Evolutionary conservation across 768 basidiomycete genomes (phyloP).

Genomic region (Termitomyces sp.): DNA sequence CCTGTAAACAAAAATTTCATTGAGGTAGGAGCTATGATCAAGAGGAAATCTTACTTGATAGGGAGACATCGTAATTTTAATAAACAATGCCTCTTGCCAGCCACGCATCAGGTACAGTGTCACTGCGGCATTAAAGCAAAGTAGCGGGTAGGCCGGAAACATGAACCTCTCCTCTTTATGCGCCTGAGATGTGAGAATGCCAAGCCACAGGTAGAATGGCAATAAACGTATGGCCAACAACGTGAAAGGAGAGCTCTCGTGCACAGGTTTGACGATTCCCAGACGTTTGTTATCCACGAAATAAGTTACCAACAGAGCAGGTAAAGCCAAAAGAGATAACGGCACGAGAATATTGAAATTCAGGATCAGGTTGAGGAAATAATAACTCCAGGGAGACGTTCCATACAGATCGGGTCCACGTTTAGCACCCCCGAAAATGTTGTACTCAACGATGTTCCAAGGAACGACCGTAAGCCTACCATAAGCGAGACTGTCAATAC

Average conservation of each 20-base stretch:
- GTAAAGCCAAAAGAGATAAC: slow-evolving; percentile 77
- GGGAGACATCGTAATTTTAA: slow-evolving; percentile 75
- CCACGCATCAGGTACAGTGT: slow-evolving; percentile 80
- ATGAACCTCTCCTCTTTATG: slow-evolving; percentile 99
- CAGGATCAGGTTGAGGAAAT: slow-evolving; percentile 81
- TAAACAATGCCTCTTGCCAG: slow-evolving; percentile 75
- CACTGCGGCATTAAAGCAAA: slow-evolving; percentile 95
- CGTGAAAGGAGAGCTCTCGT: slow-evolving; percentile 76
- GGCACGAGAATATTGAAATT: slow-evolving; percentile 90
- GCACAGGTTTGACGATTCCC: slow-evolving; percentile 40
- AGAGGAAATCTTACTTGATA: slow-evolving; percentile 57
- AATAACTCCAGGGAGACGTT: slow-evolving; percentile 82
- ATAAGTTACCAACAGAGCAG: slow-evolving; percentile 71
- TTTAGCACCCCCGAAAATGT: slow-evolving; percentile 75
- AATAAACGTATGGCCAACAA: slow-evolving; percentile 70
- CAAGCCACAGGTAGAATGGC: slow-evolving; percentile 92
- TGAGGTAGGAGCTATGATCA: not conserved
- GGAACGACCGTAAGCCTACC: slow-evolving; percentile 75
- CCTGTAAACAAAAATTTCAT: slow-evolving; percentile 37
- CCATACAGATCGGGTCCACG: slow-evolving; percentile 94
- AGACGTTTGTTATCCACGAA: slow-evolving; percentile 72
- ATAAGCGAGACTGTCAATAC: slow-evolving; percentile 83
- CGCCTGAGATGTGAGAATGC: slow-evolving; percentile 70
- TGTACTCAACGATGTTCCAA: slow-evolving; percentile 93
- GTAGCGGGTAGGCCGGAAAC: slow-evolving; percentile 87